Conservation (phyloP, 2,329 filamentous ascomycete species). For the Lomentospora prolificans region DNA sequence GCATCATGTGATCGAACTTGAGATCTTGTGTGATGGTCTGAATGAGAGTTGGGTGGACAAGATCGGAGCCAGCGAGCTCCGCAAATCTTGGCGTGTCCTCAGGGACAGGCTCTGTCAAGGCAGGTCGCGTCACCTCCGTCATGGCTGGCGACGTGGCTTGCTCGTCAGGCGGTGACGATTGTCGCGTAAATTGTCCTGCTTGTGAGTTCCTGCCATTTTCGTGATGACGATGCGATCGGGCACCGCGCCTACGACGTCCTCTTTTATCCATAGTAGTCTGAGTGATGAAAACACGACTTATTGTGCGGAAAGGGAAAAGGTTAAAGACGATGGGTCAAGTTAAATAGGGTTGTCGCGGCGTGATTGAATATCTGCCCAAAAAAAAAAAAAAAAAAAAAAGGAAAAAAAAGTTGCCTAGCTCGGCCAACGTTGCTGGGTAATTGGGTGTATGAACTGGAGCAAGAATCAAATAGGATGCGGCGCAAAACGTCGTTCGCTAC, state of each 20-base stretch:
- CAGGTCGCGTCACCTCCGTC: constrained; percentile 17
- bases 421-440: too few relatives aligned
- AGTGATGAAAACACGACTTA: too few relatives aligned
- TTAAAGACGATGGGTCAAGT: too few relatives aligned
- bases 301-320: too few relatives aligned
- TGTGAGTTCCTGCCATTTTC: background rate
- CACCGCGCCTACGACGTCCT: background rate
- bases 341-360: too few relatives aligned
- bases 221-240: background rate
- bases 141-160: background rate
- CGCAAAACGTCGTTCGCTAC: too few relatives aligned
- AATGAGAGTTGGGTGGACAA: constrained; percentile 36
- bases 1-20: constrained; percentile 42
- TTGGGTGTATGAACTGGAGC: too few relatives aligned
- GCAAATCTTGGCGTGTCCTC: constrained; percentile 35
- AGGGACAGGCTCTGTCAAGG: constrained; percentile 27
- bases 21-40: constrained; percentile 38
- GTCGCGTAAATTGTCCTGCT: background rate
- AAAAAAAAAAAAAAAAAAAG: too few relatives aligned
- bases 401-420: too few relatives aligned
- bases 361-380: too few relatives aligned
- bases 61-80: constrained; percentile 28
- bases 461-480: too few relatives aligned
- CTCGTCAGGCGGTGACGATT: background rate
- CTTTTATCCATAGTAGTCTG: background rate